A percentile compares a stretch with the other conserved stretches of the same genome.
These are phyloP conservation scores for Trichoderma polysporum DNA, from an alignment of 2,329 filamentous ascomycete genomes.

Conservation along the genomic window DNA sequence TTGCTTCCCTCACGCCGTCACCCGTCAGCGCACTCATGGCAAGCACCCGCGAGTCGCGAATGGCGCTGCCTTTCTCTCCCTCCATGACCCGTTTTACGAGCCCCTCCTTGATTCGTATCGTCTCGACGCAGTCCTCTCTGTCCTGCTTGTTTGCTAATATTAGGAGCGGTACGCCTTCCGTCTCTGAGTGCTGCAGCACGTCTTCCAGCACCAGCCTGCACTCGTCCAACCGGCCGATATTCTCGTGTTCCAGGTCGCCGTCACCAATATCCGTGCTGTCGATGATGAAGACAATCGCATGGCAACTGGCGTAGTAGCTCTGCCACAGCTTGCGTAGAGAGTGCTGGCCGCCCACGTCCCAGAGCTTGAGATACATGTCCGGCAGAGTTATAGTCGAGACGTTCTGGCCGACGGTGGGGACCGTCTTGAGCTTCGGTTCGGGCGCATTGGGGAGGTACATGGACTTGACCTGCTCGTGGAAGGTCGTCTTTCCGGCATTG, in stretches of 20 bases:
- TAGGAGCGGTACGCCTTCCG: constrained; percentile 86
- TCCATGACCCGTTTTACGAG: constrained; percentile 94
- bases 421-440: constrained; percentile 74
- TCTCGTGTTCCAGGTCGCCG: constrained; percentile 60
- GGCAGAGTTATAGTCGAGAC: constrained; percentile 87
- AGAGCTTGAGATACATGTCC: constrained; percentile 97
- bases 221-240: constrained; percentile 71
- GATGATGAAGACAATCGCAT: constrained; percentile 97
- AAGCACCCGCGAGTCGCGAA: constrained; percentile 86
- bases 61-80: constrained; percentile 80
- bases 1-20: constrained; percentile 85
- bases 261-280: constrained; percentile 93
- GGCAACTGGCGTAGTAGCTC: constrained; percentile 89
- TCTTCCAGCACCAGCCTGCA: constrained; percentile 87
- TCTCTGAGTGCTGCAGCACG: constrained; percentile 82
- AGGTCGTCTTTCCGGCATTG: constrained; percentile 97
- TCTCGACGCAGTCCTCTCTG: constrained; percentile 94
- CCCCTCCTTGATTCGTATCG: constrained; percentile 95
- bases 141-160: constrained; percentile 98
- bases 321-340: constrained; percentile 89
- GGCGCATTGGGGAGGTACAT: constrained; percentile 67
- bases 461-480: constrained; percentile 93
- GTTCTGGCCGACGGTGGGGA: constrained; percentile 96
- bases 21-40: constrained; percentile 88
- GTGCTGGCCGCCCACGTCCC: constrained; percentile 95